A percentile compares a stretch with the other conserved stretches of the same genome.
phyloP scores from a whole-genome alignment of 2,329 filamentous ascomycete genomes.

The Chrysoporthe austroafricana region DNA sequence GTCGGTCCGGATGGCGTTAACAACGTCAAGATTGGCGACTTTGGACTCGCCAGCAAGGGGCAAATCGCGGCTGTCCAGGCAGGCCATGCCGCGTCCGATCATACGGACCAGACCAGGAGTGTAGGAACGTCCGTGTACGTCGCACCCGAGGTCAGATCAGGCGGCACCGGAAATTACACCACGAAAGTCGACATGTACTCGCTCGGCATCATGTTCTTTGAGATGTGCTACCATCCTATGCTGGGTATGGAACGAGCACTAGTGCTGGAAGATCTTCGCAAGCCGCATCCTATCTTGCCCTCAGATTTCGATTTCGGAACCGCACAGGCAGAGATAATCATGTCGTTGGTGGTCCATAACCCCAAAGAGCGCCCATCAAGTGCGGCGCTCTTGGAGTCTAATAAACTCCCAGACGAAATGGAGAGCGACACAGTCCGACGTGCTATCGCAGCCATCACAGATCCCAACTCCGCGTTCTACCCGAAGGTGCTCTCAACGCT shows the following conservation, averaged over 20 bases:
- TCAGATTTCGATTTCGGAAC: slow-evolving; percentile 72
- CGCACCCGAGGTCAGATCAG: slow-evolving; percentile 85
- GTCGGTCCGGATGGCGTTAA: slow-evolving; percentile 71
- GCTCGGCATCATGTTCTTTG: slow-evolving; percentile 95
- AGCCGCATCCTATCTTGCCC: slow-evolving; percentile 71
- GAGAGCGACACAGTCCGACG: slow-evolving; percentile 90
- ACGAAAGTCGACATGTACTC: slow-evolving; percentile 99
- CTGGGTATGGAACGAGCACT: slow-evolving; percentile 66
- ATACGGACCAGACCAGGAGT: slow-evolving; percentile 70
- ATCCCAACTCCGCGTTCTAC: slow-evolving; percentile 85
- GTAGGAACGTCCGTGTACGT: slow-evolving; percentile 87
- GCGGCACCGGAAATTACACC: slow-evolving; percentile 77
- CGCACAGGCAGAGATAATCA: slow-evolving; percentile 77
- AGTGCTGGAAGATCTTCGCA: slow-evolving; percentile 70
- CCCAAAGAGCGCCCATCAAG: slow-evolving; percentile 83
- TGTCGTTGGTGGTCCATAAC: slow-evolving; percentile 78
- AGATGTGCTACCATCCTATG: slow-evolving; percentile 81
- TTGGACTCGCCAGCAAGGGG: slow-evolving; percentile 89
- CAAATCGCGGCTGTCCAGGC: slow-evolving; percentile 69
- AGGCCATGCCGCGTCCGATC: slow-evolving; percentile 47
- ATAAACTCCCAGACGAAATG: slow-evolving; percentile 86
- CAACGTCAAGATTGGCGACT: slow-evolving; percentile 95
- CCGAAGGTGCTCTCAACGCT: slow-evolving; percentile 85
- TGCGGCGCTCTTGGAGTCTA: slow-evolving; percentile 79
- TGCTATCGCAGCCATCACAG: slow-evolving; percentile 78